Evolutionary conservation across 2,329 filamentous ascomycete species (phyloP), one percentile per base, ranked within the genome.

Genomic region (Apiospora saccharicola): DNA sequence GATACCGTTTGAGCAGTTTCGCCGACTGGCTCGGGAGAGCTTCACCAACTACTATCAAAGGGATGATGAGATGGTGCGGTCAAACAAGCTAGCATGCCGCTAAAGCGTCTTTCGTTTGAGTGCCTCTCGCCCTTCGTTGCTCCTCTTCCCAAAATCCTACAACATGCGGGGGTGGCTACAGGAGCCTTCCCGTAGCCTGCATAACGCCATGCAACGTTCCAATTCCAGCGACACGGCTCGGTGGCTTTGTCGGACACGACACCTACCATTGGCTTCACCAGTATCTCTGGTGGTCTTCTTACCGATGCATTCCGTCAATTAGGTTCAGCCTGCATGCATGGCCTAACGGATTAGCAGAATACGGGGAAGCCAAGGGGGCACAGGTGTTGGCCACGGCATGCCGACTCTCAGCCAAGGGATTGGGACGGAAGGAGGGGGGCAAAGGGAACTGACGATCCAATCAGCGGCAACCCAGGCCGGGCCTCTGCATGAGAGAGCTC

Each of bases 201-300:
- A 64, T 41, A 37, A 37, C 41, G 30, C 57, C 34, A 64, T 64
- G 57, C 57, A 64, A 64, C 57, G 57, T 64, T 64, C 57, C 57
- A 64, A 22, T 41, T 37, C 57, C 57, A 64, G 34, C 41, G 57
- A 22, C 57, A 24, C n/a, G 57, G 57, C 34, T 12, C 57, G 22
- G 14, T 22, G 57, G 22, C n/a, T 0, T 41, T 41, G n/a, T 61
- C 19, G 8, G n/a, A 22, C n/a, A 8, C 5, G n/a, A 22, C n/a
- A 8, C 5, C 19, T 1, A n/a, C 8, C 24, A 30, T 64, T 19
- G 34, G 10, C n/a, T 26, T 24, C n/a, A 13, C 10, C 8, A 10
- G n/a, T 1, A 24, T 24, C 47, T 51, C 47, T 10, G 12, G 46
- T 10, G 7, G 4, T 10, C 10, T 24, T 10, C 47, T 51, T 51